Conservation (phyloP, 306 rosid species). For the Cercis canadensis region DNA sequence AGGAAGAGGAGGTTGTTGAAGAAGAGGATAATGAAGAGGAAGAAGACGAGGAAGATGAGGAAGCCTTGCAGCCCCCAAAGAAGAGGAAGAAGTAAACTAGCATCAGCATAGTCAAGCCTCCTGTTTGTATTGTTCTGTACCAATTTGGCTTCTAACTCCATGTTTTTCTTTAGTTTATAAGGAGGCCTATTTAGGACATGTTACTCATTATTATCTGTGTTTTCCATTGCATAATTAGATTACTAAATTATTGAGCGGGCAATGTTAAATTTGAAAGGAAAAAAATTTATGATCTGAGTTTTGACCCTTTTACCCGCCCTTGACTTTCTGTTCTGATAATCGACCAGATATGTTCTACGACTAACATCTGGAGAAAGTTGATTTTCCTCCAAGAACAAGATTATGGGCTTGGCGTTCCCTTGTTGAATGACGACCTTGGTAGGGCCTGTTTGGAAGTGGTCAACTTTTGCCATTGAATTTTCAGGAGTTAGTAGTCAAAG, state of each 20-base stretch:
- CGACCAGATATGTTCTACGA: no score
- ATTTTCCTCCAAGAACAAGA: no score
- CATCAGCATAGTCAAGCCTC: slow-evolving; percentile 39
- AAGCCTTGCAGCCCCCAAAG: slow-evolving; percentile 94
- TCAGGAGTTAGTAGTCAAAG: no score
- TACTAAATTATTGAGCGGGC: slow-evolving; percentile 52
- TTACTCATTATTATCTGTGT: slow-evolving; percentile 48
- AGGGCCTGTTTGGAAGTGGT: no score
- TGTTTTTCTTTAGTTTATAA: slow-evolving; percentile 45
- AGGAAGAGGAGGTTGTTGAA: slow-evolving; percentile 56
- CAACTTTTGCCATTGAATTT: no score
- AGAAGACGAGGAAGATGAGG: slow-evolving; percentile 77
- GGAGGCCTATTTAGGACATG: slow-evolving; percentile 64
- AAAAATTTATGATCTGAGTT: slow-evolving; percentile 27
- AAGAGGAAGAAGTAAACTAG: slow-evolving; percentile 80
- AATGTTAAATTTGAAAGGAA: slow-evolving; percentile 38
- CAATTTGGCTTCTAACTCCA: slow-evolving; percentile 54
- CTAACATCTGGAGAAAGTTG: no score
- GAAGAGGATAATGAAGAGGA: slow-evolving; percentile 63
- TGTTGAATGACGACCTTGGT: no score
- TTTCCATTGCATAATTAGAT: slow-evolving; percentile 62
- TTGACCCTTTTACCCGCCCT: neutral
- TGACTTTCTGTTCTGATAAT: neutral
- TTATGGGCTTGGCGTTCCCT: no score
- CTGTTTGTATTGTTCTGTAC: slow-evolving; percentile 45